Base-by-base conservation (phyloP, 2,329 filamentous ascomycete species). In the Simplicillium sp. region DNA sequence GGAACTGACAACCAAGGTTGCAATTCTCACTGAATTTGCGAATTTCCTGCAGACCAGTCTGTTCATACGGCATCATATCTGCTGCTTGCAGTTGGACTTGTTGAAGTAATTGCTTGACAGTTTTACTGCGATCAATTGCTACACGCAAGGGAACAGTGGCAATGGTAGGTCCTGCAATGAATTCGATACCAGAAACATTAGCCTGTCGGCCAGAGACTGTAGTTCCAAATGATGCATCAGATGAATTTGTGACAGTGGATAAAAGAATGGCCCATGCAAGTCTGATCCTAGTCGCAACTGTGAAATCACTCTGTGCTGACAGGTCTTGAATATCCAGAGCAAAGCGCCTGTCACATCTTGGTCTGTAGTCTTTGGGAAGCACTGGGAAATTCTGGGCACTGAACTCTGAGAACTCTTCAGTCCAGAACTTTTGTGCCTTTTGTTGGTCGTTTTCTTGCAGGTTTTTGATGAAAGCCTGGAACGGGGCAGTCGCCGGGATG, bases 381-480 rank as follows among this genome's bases (percentile, higher is more conserved):
- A 33, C 9, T 2, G 38, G 38, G 20, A 40, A 40, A 4, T 31
- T 20, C 15, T 34, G 31, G 3, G 31, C 38, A 11, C 34, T 20
- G 2, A 32, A 34, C 8, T 40, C 32, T 11, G 11, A 46, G 3
- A 70, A 55, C 29, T 63, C 58, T 25, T 62, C 53, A 13, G 53
- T 52, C 67, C 67, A 71, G 48, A 64, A 70, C 2, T 46, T 48
- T 44, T 66, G 4, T 50, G 55, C 7, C 3, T 32, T 16, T 12
- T 34, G 29, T 14, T 44, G 17, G 11, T 51, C 42, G 11, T 56
- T 53, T 17, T 64, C 56, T 39, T 58, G 52, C 4, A 70, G 57
- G 42, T 67, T 64, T 34, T 59, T 60, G 45, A 70, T 65, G 39
- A 68, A 68, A 31, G 59, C 51, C 38, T 29, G 18, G n/a, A 34